Percentiles rank a stretch among this genome's conserved stretches.
These are phyloP conservation scores for Sphaerosporella brunnea DNA, from an alignment of 495 filamentous ascomycete genomes.

Conservation along the genomic window DNA sequence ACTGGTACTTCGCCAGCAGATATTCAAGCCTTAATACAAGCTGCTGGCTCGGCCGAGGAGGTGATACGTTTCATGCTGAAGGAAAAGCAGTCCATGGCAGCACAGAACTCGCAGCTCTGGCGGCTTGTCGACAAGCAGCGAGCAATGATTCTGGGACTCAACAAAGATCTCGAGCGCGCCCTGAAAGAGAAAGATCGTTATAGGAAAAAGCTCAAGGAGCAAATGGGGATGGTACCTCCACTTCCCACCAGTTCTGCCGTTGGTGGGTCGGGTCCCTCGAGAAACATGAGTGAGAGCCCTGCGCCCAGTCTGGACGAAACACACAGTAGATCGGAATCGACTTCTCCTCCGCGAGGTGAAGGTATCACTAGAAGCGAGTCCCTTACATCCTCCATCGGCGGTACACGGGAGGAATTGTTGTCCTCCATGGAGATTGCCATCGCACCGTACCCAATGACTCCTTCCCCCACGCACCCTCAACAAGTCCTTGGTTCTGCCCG, in stretches of 20 bases:
- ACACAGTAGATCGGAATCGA: not conserved
- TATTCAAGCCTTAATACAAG: conserved; percentile 52
- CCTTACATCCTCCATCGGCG: conserved; percentile 1
- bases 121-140: conserved; percentile 90
- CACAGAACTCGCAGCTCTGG: conserved; percentile 89
- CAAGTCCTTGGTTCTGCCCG: not conserved
- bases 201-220: conserved; percentile 72
- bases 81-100: conserved; percentile 71
- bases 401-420: not conserved
- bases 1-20: conserved; percentile 34
- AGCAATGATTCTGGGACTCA: conserved; percentile 78
- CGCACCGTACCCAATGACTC: conserved; percentile 41
- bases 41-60: conserved; percentile 78
- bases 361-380: not conserved
- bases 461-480: conserved; percentile 16
- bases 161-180: conserved; percentile 82
- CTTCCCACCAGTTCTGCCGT: conserved; percentile 29
- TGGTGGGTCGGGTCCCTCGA: conserved; percentile 16
- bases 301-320: conserved; percentile 10
- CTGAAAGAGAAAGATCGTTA: conserved; percentile 92
- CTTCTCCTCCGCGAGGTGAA: not conserved
- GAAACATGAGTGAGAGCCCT: conserved; percentile 15
- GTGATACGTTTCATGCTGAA: conserved; percentile 75
- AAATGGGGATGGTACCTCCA: conserved; percentile 35
- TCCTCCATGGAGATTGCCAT: conserved; percentile 32